Evolutionary conservation across 768 basidiomycete genomes (phyloP).

Genomic region (Tulasnella sp.): DNA sequence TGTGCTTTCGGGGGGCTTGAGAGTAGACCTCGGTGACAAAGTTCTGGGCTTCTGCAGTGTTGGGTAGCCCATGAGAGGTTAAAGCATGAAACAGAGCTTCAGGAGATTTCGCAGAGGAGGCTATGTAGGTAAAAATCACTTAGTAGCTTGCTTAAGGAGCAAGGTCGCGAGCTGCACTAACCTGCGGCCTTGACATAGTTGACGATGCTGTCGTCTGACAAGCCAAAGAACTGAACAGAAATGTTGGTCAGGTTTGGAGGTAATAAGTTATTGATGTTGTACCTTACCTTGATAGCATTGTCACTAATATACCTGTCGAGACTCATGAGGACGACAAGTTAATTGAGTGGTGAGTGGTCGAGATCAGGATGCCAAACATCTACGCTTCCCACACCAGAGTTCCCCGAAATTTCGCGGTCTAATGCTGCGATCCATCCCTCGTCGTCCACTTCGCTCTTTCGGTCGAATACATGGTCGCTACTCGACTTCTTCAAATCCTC

Average conservation of each 20-base stretch:
- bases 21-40: slow-evolving; percentile 76
- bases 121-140: slow-evolving; percentile 40
- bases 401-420: slow-evolving; percentile 14
- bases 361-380: slow-evolving; percentile 24
- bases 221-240: slow-evolving; percentile 67
- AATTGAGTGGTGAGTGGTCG: slow-evolving; percentile 18
- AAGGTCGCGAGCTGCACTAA: slow-evolving; percentile 38
- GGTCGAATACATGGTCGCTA: not conserved
- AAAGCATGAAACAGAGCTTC: slow-evolving; percentile 75
- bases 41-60: slow-evolving; percentile 70
- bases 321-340: slow-evolving; percentile 23
- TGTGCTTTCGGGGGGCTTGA: slow-evolving; percentile 81
- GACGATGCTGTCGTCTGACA: slow-evolving; percentile 77
- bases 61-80: slow-evolving; percentile 71
- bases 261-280: not conserved
- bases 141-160: not conserved
- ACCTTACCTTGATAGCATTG: slow-evolving; percentile 39
- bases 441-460: slow-evolving; percentile 10
- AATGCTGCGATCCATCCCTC: slow-evolving; percentile 21
- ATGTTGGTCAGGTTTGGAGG: slow-evolving; percentile 8
- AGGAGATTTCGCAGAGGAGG: slow-evolving; percentile 77
- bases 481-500: slow-evolving; percentile 14
- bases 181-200: slow-evolving; percentile 87
- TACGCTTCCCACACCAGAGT: slow-evolving; percentile 19
- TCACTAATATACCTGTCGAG: slow-evolving; percentile 38